Percentiles rank a stretch among this genome's conserved stretches.
phyloP scores from a whole-genome alignment of 805 yeast genomes.

The Yarrowia yakushimensis region DNA sequence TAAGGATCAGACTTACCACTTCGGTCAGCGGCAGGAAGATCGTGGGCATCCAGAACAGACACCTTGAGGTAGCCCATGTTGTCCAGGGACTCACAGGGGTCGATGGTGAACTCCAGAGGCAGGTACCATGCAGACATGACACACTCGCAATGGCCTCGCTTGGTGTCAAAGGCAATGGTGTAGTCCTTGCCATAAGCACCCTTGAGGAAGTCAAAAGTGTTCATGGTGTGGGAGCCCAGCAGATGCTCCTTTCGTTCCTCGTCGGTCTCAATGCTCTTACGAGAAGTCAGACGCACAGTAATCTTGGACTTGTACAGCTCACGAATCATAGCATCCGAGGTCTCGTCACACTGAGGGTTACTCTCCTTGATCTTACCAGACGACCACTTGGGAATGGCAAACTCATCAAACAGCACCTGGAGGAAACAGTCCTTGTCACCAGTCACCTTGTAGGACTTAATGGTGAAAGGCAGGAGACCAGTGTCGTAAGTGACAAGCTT shows the following conservation, averaged over 20 bases:
- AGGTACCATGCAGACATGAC: slow-evolving; percentile 69
- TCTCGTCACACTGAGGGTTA: slow-evolving; percentile 43
- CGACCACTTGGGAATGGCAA: slow-evolving; percentile 60
- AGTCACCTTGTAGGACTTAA: slow-evolving; percentile 53
- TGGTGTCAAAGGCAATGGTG: slow-evolving; percentile 53
- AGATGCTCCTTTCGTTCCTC: slow-evolving; percentile 38
- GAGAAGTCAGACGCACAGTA: slow-evolving; percentile 58
- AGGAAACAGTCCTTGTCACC: slow-evolving; percentile 57
- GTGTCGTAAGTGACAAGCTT: slow-evolving; percentile 57
- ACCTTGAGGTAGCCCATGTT: slow-evolving; percentile 70
- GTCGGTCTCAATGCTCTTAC: slow-evolving; percentile 45
- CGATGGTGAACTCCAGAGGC: slow-evolving; percentile 63
- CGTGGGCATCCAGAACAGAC: slow-evolving; percentile 59
- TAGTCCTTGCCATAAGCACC: slow-evolving; percentile 63
- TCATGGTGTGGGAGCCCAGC: slow-evolving; percentile 59
- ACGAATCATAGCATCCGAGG: slow-evolving; percentile 72
- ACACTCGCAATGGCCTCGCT: slow-evolving; percentile 41
- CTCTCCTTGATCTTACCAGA: slow-evolving; percentile 48
- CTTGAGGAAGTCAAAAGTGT: slow-evolving; percentile 62
- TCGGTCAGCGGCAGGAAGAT: slow-evolving; percentile 79
- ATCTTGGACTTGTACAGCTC: slow-evolving; percentile 73
- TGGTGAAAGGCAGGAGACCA: slow-evolving; percentile 72
- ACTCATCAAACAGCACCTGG: slow-evolving; percentile 74
- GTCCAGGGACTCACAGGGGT: slow-evolving; percentile 68
- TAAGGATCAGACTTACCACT: slow-evolving; percentile 95